phyloP scores from a whole-genome alignment of 306 rosid species.

The Vachellia pachyceras region DNA sequence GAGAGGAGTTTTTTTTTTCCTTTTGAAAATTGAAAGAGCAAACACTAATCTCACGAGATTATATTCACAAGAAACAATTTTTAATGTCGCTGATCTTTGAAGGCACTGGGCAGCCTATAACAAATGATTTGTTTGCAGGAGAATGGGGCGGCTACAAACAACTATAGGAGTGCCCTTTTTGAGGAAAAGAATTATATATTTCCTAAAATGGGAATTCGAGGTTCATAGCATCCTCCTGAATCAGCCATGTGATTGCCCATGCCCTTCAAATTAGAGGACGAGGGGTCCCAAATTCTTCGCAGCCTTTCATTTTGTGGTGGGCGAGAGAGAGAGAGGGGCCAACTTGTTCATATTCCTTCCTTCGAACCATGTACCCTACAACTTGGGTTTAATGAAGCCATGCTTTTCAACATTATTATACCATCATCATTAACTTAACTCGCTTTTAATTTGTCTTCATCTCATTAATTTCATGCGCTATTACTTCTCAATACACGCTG shows the following conservation, averaged over 20 bases:
- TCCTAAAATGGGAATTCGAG: conserved; percentile 52
- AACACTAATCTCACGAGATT: too few species aligned
- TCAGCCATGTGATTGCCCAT: background rate
- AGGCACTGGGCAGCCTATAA: too few species aligned
- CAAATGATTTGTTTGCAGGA: too few species aligned
- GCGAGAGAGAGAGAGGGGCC: background rate
- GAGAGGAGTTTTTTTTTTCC: too few species aligned
- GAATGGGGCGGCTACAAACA: too few species aligned
- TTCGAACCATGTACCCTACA: too few species aligned
- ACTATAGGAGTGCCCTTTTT: background rate
- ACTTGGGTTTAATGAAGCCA: background rate
- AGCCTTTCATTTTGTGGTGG: background rate
- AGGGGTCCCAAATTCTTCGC: background rate
- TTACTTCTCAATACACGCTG: background rate
- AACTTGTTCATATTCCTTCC: background rate
- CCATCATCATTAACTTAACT: background rate
- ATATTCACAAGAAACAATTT: too few species aligned
- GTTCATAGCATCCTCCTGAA: background rate
- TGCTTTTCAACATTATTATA: background rate
- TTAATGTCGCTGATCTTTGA: too few species aligned
- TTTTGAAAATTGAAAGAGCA: too few species aligned
- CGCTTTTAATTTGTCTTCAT: background rate
- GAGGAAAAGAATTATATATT: conserved; percentile 27
- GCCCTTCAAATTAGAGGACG: background rate
- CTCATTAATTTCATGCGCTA: background rate